A percentile compares a stretch with the other conserved stretches of the same genome.
Evolutionary conservation across 441 rosid genomes (phyloP).

Genomic region (Geranium incanum): DNA sequence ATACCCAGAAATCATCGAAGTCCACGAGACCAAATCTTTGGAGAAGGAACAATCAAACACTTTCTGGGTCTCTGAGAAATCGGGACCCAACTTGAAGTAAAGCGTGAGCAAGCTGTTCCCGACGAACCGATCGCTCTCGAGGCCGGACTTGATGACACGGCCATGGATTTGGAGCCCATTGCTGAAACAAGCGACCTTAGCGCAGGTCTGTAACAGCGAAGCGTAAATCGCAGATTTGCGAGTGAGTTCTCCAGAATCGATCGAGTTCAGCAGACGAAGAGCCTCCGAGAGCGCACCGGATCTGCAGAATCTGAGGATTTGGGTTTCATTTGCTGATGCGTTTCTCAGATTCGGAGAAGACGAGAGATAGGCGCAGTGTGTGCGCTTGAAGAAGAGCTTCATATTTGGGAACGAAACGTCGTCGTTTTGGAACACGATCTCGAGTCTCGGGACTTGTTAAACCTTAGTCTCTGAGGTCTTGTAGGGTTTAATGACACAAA

Average conservation of each 20-base stretch:
- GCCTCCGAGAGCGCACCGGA: conserved; percentile 39
- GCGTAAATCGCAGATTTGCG: conserved; percentile 52
- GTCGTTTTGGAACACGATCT: neutral
- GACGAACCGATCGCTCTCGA: conserved; percentile 51
- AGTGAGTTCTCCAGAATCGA: conserved; percentile 21
- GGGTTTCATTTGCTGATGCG: conserved; percentile 20
- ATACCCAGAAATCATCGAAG: conserved; percentile 70
- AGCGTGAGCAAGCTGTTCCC: conserved; percentile 76
- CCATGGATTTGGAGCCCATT: conserved; percentile 69
- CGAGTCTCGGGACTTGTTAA: too few relatives aligned
- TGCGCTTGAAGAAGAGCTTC: conserved; percentile 4
- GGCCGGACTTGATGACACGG: conserved; percentile 61
- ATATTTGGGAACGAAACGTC: neutral
- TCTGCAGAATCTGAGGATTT: conserved; percentile 27
- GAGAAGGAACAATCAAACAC: conserved; percentile 47
- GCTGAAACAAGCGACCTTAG: conserved; percentile 38
- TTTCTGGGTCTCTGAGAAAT: conserved; percentile 46
- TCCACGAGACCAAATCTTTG: conserved; percentile 72
- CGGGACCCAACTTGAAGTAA: conserved; percentile 55
- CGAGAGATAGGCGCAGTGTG: neutral
- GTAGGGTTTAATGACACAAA: neutral
- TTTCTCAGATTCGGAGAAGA: neutral
- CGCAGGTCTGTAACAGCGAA: conserved; percentile 57
- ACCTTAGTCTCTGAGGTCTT: neutral
- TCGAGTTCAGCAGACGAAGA: conserved; percentile 43